Evolutionary conservation across 2,329 filamentous ascomycete species (phyloP).

Genomic region (Ilyonectria mors-panacis): DNA sequence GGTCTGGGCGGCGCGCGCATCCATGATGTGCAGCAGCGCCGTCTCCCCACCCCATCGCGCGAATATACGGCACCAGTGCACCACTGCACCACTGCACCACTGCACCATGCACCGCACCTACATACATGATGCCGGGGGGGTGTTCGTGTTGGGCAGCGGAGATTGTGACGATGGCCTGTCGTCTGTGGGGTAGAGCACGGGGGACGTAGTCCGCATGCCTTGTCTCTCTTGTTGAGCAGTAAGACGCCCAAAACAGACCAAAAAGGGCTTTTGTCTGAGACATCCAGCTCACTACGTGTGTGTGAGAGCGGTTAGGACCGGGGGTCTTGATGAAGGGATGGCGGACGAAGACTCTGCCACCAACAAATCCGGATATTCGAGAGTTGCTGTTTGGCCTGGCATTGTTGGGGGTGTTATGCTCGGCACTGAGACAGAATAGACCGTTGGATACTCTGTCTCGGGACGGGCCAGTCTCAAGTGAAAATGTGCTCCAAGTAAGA

Average conservation of each 20-base stretch:
- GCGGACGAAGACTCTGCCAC: no score
- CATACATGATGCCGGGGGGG: not conserved
- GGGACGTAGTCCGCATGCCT: not conserved
- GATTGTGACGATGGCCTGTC: not conserved
- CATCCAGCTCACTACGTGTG: not conserved
- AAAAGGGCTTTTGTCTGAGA: not conserved
- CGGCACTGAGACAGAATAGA: not conserved
- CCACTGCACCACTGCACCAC: not conserved
- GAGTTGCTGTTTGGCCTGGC: not conserved
- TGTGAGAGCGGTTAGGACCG: not conserved
- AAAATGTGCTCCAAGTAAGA: not conserved
- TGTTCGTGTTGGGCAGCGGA: slow-evolving; percentile 4
- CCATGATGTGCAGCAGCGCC: slow-evolving; percentile 32
- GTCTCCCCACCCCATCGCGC: slow-evolving; percentile 13
- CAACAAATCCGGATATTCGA: not conserved
- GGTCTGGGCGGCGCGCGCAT: slow-evolving; percentile 28
- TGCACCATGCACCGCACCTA: not conserved
- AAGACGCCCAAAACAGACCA: not conserved
- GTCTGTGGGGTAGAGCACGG: slow-evolving; percentile 6
- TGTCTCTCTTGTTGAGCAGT: not conserved
- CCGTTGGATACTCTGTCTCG: not conserved
- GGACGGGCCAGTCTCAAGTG: not conserved
- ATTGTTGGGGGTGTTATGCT: no score
- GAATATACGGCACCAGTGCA: slow-evolving; percentile 9
- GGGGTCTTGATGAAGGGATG: not conserved